A percentile compares a stretch with the other conserved stretches of the same genome.
Conservation (phyloP, 2,329 filamentous ascomycete species). For the Fusarium bulbicola region DNA sequence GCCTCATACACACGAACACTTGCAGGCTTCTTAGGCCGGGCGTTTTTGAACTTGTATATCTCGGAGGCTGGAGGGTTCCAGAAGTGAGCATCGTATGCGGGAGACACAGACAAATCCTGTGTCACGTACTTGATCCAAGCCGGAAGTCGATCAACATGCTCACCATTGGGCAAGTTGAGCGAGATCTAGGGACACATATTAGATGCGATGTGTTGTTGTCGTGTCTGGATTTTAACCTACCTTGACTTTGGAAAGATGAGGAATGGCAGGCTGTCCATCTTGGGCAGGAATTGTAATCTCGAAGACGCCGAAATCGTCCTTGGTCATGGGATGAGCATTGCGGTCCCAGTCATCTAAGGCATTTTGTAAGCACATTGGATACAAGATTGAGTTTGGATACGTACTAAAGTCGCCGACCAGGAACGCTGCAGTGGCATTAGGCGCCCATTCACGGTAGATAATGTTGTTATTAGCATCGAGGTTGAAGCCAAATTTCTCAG, state of each 20-base stretch:
- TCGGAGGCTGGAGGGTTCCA: conserved; percentile 89
- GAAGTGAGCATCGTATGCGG: conserved; percentile 93
- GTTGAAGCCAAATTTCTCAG: conserved; percentile 86
- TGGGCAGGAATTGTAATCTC: conserved; percentile 80
- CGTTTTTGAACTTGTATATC: conserved; percentile 85
- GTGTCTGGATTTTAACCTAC: conserved; percentile 54
- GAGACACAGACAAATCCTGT: conserved; percentile 88
- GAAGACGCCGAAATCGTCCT: conserved; percentile 86
- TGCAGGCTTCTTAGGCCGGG: conserved; percentile 80
- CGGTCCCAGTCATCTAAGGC: conserved; percentile 83
- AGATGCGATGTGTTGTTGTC: background rate
- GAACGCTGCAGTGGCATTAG: conserved; percentile 84
- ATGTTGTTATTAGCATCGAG: conserved; percentile 85
- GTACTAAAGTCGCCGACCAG: conserved; percentile 94
- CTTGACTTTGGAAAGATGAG: conserved; percentile 97
- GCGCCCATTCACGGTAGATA: conserved; percentile 94
- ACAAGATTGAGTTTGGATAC: conserved; percentile 41
- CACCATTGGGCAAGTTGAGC: conserved; percentile 79
- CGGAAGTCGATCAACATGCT: conserved; percentile 86
- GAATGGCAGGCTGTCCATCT: conserved; percentile 79
- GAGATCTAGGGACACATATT: conserved; percentile 69
- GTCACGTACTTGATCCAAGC: conserved; percentile 98
- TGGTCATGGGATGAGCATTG: conserved; percentile 85
- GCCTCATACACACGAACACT: conserved; percentile 97
- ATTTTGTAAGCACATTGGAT: conserved; percentile 40